phyloP scores from a whole-genome alignment of 148 eudicot species.

The Hydrangea macrophylla region DNA sequence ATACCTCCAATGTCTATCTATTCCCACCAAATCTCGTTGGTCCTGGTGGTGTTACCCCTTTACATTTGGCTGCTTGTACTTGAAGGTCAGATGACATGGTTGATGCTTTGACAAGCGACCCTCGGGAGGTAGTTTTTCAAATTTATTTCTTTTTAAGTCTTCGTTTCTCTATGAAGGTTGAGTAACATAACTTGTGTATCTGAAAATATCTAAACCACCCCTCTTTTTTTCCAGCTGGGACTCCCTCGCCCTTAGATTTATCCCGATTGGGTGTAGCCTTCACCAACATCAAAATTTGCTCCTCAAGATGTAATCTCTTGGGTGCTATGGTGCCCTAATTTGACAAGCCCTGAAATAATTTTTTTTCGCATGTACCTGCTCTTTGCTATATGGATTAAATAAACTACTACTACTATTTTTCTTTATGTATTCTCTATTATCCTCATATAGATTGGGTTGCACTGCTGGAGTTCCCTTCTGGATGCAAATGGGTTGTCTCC shows the following conservation, averaged over 20 bases:
- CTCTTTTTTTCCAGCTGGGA: too few species aligned
- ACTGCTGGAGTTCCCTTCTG: conserved; percentile 40
- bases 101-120: conserved; percentile 67
- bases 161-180: not conserved
- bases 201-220: not conserved
- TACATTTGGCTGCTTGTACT: conserved; percentile 78
- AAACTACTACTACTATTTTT: too few species aligned
- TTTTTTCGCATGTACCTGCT: not conserved
- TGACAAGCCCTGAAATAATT: too few species aligned
- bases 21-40: conserved; percentile 66
- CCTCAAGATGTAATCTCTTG: too few species aligned
- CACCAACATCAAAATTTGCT: too few species aligned
- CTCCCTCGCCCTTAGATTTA: too few species aligned
- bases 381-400: not conserved
- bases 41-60: conserved; percentile 83
- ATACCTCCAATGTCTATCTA: conserved; percentile 37
- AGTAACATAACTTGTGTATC: not conserved
- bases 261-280: too few species aligned
- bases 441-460: conserved; percentile 44
- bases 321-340: too few species aligned
- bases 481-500: conserved; percentile 52
- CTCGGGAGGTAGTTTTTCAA: conserved; percentile 80
- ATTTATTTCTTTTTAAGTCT: too few species aligned
- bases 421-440: conserved; percentile 1
- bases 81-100: conserved; percentile 55